phyloP scores from a whole-genome alignment of 306 rosid species.

The Hippophae gyantsensis region DNA sequence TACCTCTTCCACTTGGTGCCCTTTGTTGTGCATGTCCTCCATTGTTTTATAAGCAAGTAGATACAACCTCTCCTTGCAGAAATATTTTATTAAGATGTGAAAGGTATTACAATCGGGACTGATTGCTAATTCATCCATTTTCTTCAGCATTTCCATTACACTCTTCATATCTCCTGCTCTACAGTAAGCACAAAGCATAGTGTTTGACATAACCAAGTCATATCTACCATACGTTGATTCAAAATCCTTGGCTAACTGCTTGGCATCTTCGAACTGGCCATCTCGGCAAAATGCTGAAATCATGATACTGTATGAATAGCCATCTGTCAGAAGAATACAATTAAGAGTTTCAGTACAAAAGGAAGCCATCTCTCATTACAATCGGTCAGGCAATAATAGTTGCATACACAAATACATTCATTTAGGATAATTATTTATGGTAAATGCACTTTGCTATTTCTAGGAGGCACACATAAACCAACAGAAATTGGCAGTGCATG shows the following conservation, averaged over 20 bases:
- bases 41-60: constrained; percentile 67
- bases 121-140: constrained; percentile 80
- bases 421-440: neutral
- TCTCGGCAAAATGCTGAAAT: constrained; percentile 79
- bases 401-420: constrained; percentile 3
- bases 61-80: constrained; percentile 74
- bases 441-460: neutral
- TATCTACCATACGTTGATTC: constrained; percentile 59
- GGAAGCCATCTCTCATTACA: neutral
- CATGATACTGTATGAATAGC: constrained; percentile 91
- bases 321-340: constrained; percentile 53
- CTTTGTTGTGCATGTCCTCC: constrained; percentile 78
- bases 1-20: constrained; percentile 88
- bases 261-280: constrained; percentile 81
- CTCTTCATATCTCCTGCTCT: constrained; percentile 93
- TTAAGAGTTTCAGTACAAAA: constrained; percentile 16
- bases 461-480: neutral
- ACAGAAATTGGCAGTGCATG: neutral
- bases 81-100: constrained; percentile 71
- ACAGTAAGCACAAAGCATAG: constrained; percentile 93
- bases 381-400: neutral
- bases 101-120: constrained; percentile 82
- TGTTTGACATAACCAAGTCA: constrained; percentile 77
- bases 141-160: constrained; percentile 79
- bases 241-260: constrained; percentile 65